A percentile compares a stretch with the other conserved stretches of the same genome.
These are phyloP conservation scores for Ajuga chamaepitys DNA, from an alignment of 257 asterid species.

Conservation along the genomic window DNA sequence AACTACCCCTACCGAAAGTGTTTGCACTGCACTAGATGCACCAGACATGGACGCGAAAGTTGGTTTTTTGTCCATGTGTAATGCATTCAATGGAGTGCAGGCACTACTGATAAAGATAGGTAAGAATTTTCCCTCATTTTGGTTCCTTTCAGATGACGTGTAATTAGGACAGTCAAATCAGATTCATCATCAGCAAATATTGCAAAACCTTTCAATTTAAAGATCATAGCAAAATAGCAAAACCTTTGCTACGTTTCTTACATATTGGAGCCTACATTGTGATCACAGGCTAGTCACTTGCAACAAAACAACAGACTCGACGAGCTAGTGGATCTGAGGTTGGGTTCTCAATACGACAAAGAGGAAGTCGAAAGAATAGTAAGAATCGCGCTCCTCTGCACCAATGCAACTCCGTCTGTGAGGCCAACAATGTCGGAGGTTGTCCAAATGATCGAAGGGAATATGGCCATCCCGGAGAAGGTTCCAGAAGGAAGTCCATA, in stretches of 20 bases:
- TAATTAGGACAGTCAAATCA: too few relatives aligned
- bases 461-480: slow-evolving; percentile 36
- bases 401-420: slow-evolving; percentile 51
- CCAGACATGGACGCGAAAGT: too few relatives aligned
- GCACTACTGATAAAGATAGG: too few relatives aligned
- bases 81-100: too few relatives aligned
- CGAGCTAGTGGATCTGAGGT: slow-evolving; percentile 49
- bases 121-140: too few relatives aligned
- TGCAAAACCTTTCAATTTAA: too few relatives aligned
- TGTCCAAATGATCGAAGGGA: slow-evolving; percentile 74
- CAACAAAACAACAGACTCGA: slow-evolving; percentile 39
- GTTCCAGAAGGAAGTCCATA: slow-evolving; percentile 33
- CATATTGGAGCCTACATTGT: neutral
- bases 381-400: slow-evolving; percentile 64
- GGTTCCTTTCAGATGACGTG: too few relatives aligned
- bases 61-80: too few relatives aligned
- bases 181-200: too few relatives aligned
- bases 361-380: slow-evolving; percentile 50
- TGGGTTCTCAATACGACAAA: slow-evolving; percentile 32
- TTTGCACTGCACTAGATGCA: too few relatives aligned
- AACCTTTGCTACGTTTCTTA: neutral
- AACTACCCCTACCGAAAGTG: too few relatives aligned
- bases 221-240: neutral
- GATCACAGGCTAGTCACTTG: slow-evolving; percentile 57
- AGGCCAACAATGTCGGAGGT: slow-evolving; percentile 89